Evolutionary conservation across 73 alveolate genomes (phyloP), one percentile per base, ranked within the genome.

Genomic region (Durusdinium trenchii): DNA sequence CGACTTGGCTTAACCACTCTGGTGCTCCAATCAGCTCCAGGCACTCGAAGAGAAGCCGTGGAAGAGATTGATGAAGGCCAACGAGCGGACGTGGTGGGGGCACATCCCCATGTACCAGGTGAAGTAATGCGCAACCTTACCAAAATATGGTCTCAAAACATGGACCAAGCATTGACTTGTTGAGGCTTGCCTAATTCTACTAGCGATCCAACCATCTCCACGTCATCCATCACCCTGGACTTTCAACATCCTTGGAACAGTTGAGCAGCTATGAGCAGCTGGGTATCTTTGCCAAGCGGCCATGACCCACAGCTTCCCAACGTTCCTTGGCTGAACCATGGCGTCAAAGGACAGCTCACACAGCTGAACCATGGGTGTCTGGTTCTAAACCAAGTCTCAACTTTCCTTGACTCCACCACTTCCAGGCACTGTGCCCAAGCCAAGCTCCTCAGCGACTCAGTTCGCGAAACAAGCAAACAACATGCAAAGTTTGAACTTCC

Each of bases 31-130:
- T 67, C 60, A 36, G 40, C 32, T 38, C 89, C 6, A 46, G 90
- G 36, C 64, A 43, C 95, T 61, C 50, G 95, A 87, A 62, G 95
- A 87, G 18, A 87, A n/a, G 36, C 95, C 95, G 35, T 87, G 95
- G 85, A 87, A 87, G 86, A 87, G 85, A 20, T 87, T 87, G 84
- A 87, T 87, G 95, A 87, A 87, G 57, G 95, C 95, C 86, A 87
- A 26, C 14, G 95, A 87, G 12, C 60, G 95, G 23, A 87, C 95
- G 50, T 87, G 95, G 46, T 87, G 95, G 0, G 30, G 47, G 32
- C 95, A 28, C 95, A 87, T 87, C 83, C 95, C 95, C 95, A 87
- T 60, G 85, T 87, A 87, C 95, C 95, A 87, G 42, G 95, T 87
- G 40, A 61, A 60, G 46, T 87, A 87, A 45, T 26, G 50, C 7